Base-by-base conservation (phyloP, 169 alveolate species). In the Theileria equi region DNA sequence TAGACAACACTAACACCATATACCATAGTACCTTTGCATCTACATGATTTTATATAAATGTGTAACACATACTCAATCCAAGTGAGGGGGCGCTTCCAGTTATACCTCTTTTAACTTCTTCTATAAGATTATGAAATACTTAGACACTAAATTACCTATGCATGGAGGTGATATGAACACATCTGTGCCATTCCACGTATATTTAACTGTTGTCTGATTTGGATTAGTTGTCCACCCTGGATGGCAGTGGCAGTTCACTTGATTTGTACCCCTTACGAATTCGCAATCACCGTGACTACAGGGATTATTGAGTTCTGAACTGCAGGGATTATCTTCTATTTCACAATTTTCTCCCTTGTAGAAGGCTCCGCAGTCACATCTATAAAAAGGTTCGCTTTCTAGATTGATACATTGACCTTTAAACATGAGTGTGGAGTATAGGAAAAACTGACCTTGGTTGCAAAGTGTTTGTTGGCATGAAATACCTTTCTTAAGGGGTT, bases 341-440 rank as follows among this genome's bases (percentile, higher is more conserved):
- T 86, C 90, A 64, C 92, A 86, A 59, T 86, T 86, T 16, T 64
- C 45, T 23, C 92, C 92, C 8, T 62, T 55, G 64, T 66, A 86
- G 43, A 86, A 86, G 28, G 85, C 85, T 8, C 92, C 92, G 62
- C 92, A 86, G 28, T 86, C 82, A 57, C 92, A 86, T 21, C 50
- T 26, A 58, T 86, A 86, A 40, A 55, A 86, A 11, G 92, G 92
- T 57, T 54, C 47, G 29, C 43, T 71, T 3, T 45, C 55, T 2
- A 35, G 58, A 17, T 79, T 84, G 45, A 69, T 35, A 48, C 91
- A 85, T 11, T 55, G 52, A 11, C 91, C 91, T 85, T 29, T 10
- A 8, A 10, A 4, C 53, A 16, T 54, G n/a, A 6, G 6, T n/a
- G 50, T 28, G 54, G 8, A n/a, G 59, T 7, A 5, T 19, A 21